Base-by-base conservation (phyloP, 1,284 basidiomycete genomes). In the Sanguinoderma infundibulare region DNA sequence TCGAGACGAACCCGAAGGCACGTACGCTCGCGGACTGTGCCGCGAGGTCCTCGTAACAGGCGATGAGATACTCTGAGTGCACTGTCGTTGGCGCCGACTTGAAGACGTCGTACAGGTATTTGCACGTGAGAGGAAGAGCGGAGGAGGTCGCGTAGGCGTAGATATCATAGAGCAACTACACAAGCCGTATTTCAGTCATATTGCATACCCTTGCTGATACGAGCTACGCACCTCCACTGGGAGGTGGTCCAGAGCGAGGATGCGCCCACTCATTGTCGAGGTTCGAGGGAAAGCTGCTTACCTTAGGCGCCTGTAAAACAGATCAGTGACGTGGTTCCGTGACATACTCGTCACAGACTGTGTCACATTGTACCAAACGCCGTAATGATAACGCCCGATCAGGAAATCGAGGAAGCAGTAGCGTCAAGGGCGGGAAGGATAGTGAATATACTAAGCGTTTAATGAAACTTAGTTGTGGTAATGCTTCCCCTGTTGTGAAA, bases 141-240 rank as follows among this genome's bases (percentile, higher is more conserved):
- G 83, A 77, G 15, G 89, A 92, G 10, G 83, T 74, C 0, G 91
- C 85, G 62, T 80, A 82, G 14, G 90, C 79, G 63, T 94, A 88
- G 26, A 95, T 81, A 57, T 92, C 85, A 67, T 90, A 89, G 0
- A 94, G 73, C 5, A 95, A 78, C 93, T 94, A 35, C 4, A 20
- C 3, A 10, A 20, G 3, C 2, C 4, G 8, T 17, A 8, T 5
- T 2, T 47, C 12, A 54, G 40, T 54, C 22, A 15, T 17, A 3
- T 2, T 24, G 14, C 15, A 2, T 14, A 6, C 6, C 10, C 5
- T 4, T 36, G 12, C 2, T 14, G 12, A 14, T 3, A 5, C 12
- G 15, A 4, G 10, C 15, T 34, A 55, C 65, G 24, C 54, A 67
- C 65, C 59, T 67, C 65, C 5, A 62, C 65, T 22, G 65, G 65